Evolutionary conservation across 805 yeast genomes (phyloP).

Genomic region (Metschnikowia sp.): DNA sequence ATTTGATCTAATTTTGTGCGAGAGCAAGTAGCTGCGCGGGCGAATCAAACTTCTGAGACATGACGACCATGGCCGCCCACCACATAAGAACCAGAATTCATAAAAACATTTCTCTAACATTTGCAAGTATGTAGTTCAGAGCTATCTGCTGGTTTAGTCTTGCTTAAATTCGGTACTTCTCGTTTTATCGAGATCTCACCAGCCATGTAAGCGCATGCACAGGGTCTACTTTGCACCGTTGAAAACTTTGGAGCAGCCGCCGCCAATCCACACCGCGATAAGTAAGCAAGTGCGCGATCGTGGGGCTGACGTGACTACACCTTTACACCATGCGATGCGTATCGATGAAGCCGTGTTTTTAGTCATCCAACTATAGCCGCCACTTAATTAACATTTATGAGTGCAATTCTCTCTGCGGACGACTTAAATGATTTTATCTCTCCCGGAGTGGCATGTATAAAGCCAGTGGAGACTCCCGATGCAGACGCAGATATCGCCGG

Average conservation of each 20-base stretch:
- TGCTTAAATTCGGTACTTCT: too few relatives aligned
- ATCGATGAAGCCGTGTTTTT: not conserved
- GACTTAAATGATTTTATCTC: constrained; percentile 92
- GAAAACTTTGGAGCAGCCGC: not conserved
- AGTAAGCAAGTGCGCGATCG: not conserved
- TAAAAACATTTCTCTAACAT: not conserved
- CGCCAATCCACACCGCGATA: constrained; percentile 2
- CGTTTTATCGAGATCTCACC: too few relatives aligned
- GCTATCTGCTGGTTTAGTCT: too few relatives aligned
- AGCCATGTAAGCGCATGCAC: too few relatives aligned
- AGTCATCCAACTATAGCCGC: not conserved
- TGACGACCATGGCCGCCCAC: too few relatives aligned
- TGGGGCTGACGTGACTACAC: not conserved
- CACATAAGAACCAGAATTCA: too few relatives aligned
- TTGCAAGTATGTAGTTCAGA: too few relatives aligned
- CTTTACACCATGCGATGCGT: constrained; percentile 6
- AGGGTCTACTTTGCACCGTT: too few relatives aligned
- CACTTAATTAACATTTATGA: constrained; percentile 47
- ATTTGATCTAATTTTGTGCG: too few relatives aligned
- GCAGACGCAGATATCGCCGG: constrained; percentile 19
- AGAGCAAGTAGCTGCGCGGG: too few relatives aligned
- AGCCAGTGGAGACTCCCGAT: constrained; percentile 61
- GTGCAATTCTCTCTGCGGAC: constrained; percentile 82
- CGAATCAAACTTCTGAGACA: too few relatives aligned
- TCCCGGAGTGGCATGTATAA: constrained; percentile 93